These are phyloP conservation scores for Fraxinus paxiana DNA, from an alignment of 305 asterid genomes.

Conservation along the genomic window DNA sequence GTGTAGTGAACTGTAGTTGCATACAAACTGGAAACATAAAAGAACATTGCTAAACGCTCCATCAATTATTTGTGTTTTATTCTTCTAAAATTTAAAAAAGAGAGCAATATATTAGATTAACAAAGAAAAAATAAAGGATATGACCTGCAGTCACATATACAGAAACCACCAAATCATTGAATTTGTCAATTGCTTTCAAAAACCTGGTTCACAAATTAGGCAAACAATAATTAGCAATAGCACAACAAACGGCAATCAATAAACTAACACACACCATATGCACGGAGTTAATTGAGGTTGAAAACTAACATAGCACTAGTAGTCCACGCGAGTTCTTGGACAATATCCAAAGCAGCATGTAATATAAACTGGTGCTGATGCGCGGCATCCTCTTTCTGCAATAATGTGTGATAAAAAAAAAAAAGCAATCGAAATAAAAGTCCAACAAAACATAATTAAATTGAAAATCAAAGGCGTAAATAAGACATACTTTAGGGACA, in stretches of 20 bases:
- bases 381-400: constrained; percentile 91
- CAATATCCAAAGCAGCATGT: constrained; percentile 87
- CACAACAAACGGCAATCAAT: not conserved
- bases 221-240: constrained; percentile 10
- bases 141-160: constrained; percentile 95
- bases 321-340: constrained; percentile 95
- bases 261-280: not conserved
- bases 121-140: constrained; percentile 55
- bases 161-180: constrained; percentile 85
- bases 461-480: not conserved
- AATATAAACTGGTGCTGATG: constrained; percentile 91
- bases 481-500: constrained; percentile 54
- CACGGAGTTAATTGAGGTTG: not conserved
- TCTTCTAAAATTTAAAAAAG: not conserved
- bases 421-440: not conserved
- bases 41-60: not conserved
- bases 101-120: not conserved
- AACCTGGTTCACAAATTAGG: constrained; percentile 38
- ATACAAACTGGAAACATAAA: not conserved
- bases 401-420: constrained; percentile 9
- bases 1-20: not conserved
- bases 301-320: constrained; percentile 87
- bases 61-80: not conserved
- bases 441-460: not conserved
- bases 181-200: constrained; percentile 53